Base-by-base conservation (phyloP, 148 eudicot species). In the Linanthus parryae region DNA sequence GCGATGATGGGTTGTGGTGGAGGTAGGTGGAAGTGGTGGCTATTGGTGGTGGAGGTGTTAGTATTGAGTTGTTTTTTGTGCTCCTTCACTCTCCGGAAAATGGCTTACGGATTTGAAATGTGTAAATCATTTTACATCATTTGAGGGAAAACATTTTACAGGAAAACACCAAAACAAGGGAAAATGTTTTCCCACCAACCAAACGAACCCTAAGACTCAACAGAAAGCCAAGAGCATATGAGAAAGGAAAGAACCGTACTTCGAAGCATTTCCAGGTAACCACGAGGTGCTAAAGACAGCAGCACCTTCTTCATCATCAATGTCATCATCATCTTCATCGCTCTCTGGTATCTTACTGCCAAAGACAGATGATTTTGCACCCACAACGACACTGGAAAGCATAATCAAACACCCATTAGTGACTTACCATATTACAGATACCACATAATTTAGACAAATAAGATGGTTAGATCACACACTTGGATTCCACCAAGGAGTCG, bases 331-430 rank as follows among this genome's bases (percentile, higher is more conserved):
- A 21, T 71, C 86, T 19, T 77, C 89, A 40, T 66, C 88, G 48
- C 57, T 58, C 7, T 67, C 82, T 22, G 59, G 55, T 49, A 53
- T 48, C 47, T 79, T 59, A 59, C 70, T 69, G 52, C 73, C 71
- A 28, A 82, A 85, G 26, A 61, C 59, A 27, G 92, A 62, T 16
- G 90, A 61, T 22, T 71, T 31, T 27, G 65, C 76, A 58, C 96
- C 94, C 50, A 87, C 84, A 31, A 77, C 56, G 47, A 92, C 69
- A 67, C 98, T 92, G 79, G n/a, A 73, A 61, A 68, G 14, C 27
- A 51, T 9, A 48, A 28, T n/a, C n/a, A n/a, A n/a, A n/a, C 11
- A 17, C 53, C 38, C 52, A 46, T 47, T 39, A 15, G 63, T 8
- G 59, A 57, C 34, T 20, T 28, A 11, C 22, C 44, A 27, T 36